Base-by-base conservation (phyloP, 257 asterid species). In the Ligustrum vulgare region DNA sequence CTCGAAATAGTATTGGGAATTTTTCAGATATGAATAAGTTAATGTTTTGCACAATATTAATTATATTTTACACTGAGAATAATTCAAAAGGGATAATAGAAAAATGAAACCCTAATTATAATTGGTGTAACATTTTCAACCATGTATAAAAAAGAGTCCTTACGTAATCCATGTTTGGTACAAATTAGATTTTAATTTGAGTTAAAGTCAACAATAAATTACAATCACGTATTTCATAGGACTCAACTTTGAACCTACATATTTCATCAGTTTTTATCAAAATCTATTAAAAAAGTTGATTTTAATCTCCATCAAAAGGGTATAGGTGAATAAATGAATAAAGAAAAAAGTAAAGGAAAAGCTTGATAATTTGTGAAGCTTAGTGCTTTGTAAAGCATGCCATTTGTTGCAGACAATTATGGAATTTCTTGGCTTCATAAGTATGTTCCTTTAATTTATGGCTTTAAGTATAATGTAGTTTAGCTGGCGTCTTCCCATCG, bases 391-490 rank as follows among this genome's bases (percentile, higher is more conserved):
- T 18, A 56, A 7, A 56, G 28, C 11, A 18, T 9, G 33, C 8
- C 33, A 22, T 9, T 10, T 60, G 67, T 23, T 7, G 64, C 67
- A 23, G 16, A 60, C 16, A 9, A 60, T 60, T 23, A 25, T 22
- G 32, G 67, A 8, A 9, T 60, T 60, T 60, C 67, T 60, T 9
- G 33, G 34, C 67, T 60, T 60, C n/a, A 73, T 37, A 49, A 37
- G 51, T 39, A 62, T 39, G 33, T 0, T 58, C 64, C 67, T 39
- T 65, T 28, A 28, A 28, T 62, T 65, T 62, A 74, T 64, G 49
- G 65, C 49, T 32, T 37, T 62, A n/a, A n/a, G n/a, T n/a, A 28
- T 28, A 28, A 18, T 28, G 77, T 8, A 41, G 78, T 49, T 43
- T 33, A 75, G 72, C 51, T 75, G 78, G 54, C n/a, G 36, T n/a